A percentile compares a stretch with the other conserved stretches of the same genome.
phyloP scores from a whole-genome alignment of 257 asterid species.

The Lithospermum erythrorhizon region DNA sequence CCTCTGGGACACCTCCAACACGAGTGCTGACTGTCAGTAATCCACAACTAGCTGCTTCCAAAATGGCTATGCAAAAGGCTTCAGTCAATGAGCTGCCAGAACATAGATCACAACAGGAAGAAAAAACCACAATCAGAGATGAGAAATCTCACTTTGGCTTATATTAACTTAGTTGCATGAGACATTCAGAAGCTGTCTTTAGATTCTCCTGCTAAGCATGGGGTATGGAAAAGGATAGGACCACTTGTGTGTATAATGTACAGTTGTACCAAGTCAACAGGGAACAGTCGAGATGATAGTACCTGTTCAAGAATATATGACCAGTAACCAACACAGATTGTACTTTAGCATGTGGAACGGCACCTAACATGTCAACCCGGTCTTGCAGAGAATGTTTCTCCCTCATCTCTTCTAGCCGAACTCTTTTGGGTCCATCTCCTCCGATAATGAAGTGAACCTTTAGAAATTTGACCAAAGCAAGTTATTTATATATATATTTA shows the following conservation, averaged over 20 bases:
- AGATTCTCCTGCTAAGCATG: not conserved
- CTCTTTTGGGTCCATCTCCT: slow-evolving; percentile 99
- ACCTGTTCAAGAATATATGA: slow-evolving; percentile 90
- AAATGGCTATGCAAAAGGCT: slow-evolving; percentile 92
- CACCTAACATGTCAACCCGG: slow-evolving; percentile 95
- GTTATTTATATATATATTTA: not conserved
- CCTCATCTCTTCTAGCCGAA: slow-evolving; percentile 93
- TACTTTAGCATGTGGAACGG: slow-evolving; percentile 94
- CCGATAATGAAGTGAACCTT: slow-evolving; percentile 92
- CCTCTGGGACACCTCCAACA: slow-evolving; percentile 99
- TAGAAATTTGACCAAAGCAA: not conserved
- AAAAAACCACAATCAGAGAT: not conserved
- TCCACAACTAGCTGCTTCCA: slow-evolving; percentile 99
- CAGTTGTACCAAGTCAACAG: not conserved
- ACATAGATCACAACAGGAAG: slow-evolving; percentile 17
- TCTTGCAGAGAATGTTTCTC: slow-evolving; percentile 96
- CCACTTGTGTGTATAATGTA: not conserved
- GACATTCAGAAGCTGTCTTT: too few relatives aligned
- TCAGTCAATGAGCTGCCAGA: slow-evolving; percentile 83
- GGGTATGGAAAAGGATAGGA: not conserved
- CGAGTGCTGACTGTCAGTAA: slow-evolving; percentile 95
- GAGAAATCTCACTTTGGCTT: not conserved
- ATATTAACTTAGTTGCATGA: not conserved
- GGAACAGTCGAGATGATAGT: not conserved
- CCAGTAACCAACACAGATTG: slow-evolving; percentile 77